Percentiles rank a stretch among this genome's conserved stretches.
phyloP scores from a whole-genome alignment of 805 yeast species.

The Sporopachydermia lactativora region DNA sequence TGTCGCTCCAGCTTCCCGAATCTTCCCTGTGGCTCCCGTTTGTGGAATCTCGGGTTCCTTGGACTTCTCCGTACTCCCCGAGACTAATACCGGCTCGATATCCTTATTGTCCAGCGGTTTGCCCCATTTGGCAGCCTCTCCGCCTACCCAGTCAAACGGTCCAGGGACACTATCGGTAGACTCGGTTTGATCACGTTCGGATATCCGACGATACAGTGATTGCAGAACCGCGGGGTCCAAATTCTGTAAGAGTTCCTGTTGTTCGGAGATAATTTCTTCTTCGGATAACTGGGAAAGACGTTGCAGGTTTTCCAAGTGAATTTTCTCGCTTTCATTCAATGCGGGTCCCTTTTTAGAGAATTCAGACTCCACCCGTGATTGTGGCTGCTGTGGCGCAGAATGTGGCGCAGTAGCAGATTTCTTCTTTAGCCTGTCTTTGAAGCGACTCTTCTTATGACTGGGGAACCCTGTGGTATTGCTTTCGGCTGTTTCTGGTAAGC shows the following conservation, averaged over 20 bases:
- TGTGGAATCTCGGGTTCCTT: conserved; percentile 7
- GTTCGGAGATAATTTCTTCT: conserved; percentile 49
- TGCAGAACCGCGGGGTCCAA: conserved; percentile 59
- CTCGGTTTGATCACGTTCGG: conserved; percentile 24
- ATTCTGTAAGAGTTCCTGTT: conserved; percentile 48
- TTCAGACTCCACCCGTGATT: neutral
- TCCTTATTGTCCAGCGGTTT: conserved; percentile 7
- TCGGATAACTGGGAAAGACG: conserved; percentile 45
- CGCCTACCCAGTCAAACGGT: conserved; percentile 19
- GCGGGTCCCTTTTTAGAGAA: neutral
- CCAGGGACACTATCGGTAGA: conserved; percentile 20
- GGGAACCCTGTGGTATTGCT: neutral
- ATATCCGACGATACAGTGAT: conserved; percentile 33
- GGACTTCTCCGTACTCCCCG: conserved; percentile 7
- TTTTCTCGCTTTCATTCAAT: conserved; percentile 52
- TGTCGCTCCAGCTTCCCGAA: conserved; percentile 16
- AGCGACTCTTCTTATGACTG: neutral
- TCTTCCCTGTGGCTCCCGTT: conserved; percentile 3
- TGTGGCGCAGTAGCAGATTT: neutral
- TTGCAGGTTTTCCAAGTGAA: conserved; percentile 63
- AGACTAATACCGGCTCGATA: conserved; percentile 2
- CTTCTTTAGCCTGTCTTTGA: neutral
- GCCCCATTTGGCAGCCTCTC: conserved; percentile 13
- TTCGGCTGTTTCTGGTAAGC: neutral
- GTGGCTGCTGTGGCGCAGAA: too few relatives aligned